Percentiles rank a stretch among this genome's conserved stretches.
Conservation (phyloP, 176 grass and related monocot genomes). For the Pontederia paniculata region DNA sequence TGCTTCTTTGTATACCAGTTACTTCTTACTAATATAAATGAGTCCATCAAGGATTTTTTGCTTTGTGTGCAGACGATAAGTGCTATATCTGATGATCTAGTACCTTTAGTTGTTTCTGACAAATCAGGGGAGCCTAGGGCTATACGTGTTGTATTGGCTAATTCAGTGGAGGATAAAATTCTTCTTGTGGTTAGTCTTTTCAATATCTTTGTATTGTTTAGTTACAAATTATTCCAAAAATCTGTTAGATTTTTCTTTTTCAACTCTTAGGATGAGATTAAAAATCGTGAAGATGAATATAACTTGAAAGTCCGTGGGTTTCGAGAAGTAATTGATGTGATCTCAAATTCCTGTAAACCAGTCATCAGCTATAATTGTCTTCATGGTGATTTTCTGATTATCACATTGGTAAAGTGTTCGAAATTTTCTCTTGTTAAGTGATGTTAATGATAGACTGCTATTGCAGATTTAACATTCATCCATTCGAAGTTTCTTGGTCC, state of each 20-base stretch:
- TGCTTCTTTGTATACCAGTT: background rate
- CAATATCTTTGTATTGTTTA: background rate
- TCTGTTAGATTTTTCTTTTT: background rate
- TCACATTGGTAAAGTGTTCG: background rate
- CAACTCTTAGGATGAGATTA: slow-evolving; percentile 47
- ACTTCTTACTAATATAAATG: too few relatives aligned
- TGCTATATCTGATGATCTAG: slow-evolving; percentile 55
- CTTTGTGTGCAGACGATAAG: slow-evolving; percentile 43
- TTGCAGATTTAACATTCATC: slow-evolving; percentile 82
- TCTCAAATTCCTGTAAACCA: slow-evolving; percentile 73
- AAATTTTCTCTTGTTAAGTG: slow-evolving; percentile 9
- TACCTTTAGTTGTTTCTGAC: slow-evolving; percentile 53
- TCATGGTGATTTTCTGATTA: slow-evolving; percentile 38
- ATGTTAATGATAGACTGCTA: background rate
- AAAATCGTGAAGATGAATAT: slow-evolving; percentile 52
- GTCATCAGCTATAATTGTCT: slow-evolving; percentile 76
- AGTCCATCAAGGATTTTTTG: slow-evolving; percentile 8
- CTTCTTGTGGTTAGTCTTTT: slow-evolving; percentile 58
- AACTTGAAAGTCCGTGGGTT: slow-evolving; percentile 68
- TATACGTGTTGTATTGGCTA: slow-evolving; percentile 61
- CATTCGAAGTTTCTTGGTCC: slow-evolving; percentile 78
- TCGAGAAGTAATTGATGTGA: slow-evolving; percentile 86
- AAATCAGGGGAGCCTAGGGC: slow-evolving; percentile 38
- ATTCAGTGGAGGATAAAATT: slow-evolving; percentile 78
- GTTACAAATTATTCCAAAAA: slow-evolving; percentile 1